Evolutionary conservation across 208 protist genomes (phyloP).

Genomic region (Wallacemonas rigidus): DNA sequence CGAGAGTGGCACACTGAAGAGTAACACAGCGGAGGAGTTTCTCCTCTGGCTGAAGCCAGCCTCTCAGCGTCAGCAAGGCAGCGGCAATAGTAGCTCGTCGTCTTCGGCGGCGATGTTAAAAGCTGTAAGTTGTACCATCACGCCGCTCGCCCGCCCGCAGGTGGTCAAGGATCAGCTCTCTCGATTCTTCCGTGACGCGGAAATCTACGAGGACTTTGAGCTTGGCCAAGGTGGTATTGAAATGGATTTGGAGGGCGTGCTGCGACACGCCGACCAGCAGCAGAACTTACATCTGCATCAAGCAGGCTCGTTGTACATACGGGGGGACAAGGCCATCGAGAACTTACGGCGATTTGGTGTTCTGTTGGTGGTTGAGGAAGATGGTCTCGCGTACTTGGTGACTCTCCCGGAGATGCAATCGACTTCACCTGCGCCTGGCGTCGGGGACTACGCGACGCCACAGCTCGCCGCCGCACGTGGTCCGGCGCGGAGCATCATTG

Average conservation of each 20-base stretch:
- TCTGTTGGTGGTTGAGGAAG: conserved; percentile 69
- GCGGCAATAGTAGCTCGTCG: not conserved
- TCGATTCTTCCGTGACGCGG: conserved; percentile 60
- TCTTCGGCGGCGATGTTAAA: conserved; percentile 22
- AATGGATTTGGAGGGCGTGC: conserved; percentile 65
- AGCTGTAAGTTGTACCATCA: conserved; percentile 62
- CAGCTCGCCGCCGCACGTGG: conserved; percentile 34
- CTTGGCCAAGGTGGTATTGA: conserved; percentile 34
- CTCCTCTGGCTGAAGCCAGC: conserved; percentile 61
- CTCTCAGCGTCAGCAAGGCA: conserved; percentile 1
- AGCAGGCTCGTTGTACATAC: conserved; percentile 66
- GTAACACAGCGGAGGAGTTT: conserved; percentile 35
- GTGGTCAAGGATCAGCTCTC: conserved; percentile 73
- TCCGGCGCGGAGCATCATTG: conserved; percentile 45
- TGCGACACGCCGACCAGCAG: conserved; percentile 68
- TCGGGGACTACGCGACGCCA: conserved; percentile 29
- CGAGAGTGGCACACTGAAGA: conserved; percentile 9
- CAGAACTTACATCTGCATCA: conserved; percentile 69
- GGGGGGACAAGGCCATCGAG: conserved; percentile 71
- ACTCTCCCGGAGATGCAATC: conserved; percentile 71
- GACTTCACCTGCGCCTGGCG: conserved; percentile 18
- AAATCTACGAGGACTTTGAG: conserved; percentile 75
- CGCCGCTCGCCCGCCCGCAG: conserved; percentile 38
- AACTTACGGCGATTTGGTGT: conserved; percentile 77
- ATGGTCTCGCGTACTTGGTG: conserved; percentile 69